Evolutionary conservation across 2,329 filamentous ascomycete species (phyloP), one percentile per base, ranked within the genome.

Genomic region (Fusarium zealandicum): DNA sequence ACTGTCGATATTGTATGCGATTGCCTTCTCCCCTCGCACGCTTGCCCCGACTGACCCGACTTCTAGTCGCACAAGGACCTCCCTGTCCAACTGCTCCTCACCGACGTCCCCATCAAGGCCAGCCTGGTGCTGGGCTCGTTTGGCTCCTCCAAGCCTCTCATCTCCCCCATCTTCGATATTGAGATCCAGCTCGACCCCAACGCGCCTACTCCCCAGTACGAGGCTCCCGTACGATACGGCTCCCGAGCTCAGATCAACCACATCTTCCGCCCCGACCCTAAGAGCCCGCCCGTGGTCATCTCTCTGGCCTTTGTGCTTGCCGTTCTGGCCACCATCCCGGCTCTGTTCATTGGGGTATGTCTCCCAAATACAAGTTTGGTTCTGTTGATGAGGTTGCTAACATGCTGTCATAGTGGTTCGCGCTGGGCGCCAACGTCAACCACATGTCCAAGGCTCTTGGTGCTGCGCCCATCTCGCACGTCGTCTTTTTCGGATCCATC

Each of bases 241-340:
- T 90, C 91, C 77, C 85, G 87, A 63, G 79, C 85, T 9, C 90
- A 96, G 76, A 97, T 99, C 71, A 84, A 91, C 78, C 95, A 99
- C 79, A 90, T 89, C 67, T 99, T 98, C 86, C 87, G 86, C 61
- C 75, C 81, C 12, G 92, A 93, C 68, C 86, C 92, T 37, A 85
- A 84, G 75, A 96, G 86, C 74, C 92, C 93, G 17, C 90, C 92
- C 39, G 86, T 87, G 73, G 72, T 95, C 57, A 83, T 98, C 61
- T 93, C 90, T 2, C 69, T 95, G 42, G 79, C 90, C 52, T 98
- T 98, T 70, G 80, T 87, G 5, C 78, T 87, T 8, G 86, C 88
- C 28, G 87, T 97, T 1, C 64, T 90, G 30, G 89, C 84, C 36
- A 84, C 90, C 2, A 74, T 98, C 16, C 92, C 93, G 1, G 78